phyloP scores from a whole-genome alignment of 2,329 filamentous ascomycete species.

The Fusarium liriodendri region DNA sequence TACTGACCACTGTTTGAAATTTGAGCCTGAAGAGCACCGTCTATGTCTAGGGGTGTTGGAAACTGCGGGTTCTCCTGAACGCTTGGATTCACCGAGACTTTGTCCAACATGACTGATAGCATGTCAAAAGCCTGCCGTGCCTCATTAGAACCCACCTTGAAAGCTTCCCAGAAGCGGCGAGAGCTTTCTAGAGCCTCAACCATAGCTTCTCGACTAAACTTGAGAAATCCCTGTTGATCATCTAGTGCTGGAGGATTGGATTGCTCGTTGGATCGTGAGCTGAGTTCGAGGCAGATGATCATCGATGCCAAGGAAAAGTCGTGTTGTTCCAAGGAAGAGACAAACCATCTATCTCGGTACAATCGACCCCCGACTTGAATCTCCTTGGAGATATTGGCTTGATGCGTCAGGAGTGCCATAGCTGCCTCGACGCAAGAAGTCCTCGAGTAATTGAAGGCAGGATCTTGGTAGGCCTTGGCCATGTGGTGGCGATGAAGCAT shows the following conservation, averaged over 20 bases:
- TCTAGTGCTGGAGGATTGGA: not conserved
- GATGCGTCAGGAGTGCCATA: conserved; percentile 16
- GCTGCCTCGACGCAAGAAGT: conserved; percentile 26
- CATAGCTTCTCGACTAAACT: not conserved
- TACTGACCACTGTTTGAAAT: not conserved
- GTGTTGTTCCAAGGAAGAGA: conserved; percentile 22
- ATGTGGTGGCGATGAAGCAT: conserved; percentile 33
- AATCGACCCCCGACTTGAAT: conserved; percentile 25
- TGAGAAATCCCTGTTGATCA: not conserved
- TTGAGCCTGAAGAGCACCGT: not conserved
- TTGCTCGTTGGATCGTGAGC: not conserved
- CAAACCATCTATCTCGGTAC: conserved; percentile 28
- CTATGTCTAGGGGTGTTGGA: not conserved
- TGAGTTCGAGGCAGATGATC: conserved; percentile 33
- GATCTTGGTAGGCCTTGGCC: conserved; percentile 25
- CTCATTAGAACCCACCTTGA: conserved; percentile 21
- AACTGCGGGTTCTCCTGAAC: not conserved
- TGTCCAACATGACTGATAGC: conserved; percentile 28
- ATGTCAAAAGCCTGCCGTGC: conserved; percentile 26
- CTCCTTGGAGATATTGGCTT: conserved; percentile 27
- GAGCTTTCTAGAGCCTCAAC: conserved; percentile 23
- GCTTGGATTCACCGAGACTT: not conserved
- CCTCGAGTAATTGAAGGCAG: conserved; percentile 24
- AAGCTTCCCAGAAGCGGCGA: conserved; percentile 18
- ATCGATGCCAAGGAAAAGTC: conserved; percentile 35